phyloP scores from a whole-genome alignment of 371 early-diverging fungal genomes.

The Thermomucor indicae-seudaticae region DNA sequence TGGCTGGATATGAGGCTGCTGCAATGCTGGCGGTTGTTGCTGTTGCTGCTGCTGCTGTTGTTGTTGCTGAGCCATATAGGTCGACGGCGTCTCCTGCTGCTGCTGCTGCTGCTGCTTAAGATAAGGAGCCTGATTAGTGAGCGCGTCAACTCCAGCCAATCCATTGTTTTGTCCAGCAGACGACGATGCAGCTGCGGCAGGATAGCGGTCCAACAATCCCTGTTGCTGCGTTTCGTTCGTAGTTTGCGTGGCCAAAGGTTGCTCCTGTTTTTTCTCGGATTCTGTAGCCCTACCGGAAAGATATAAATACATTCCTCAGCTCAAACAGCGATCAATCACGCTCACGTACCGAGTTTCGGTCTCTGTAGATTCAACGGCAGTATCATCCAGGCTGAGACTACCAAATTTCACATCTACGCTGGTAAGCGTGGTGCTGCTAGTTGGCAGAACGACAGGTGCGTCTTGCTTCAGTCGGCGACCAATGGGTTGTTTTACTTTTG shows the following conservation, averaged over 20 bases:
- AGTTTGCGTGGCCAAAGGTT: background rate
- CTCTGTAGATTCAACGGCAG: background rate
- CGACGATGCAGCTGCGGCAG: background rate
- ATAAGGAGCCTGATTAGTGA: background rate
- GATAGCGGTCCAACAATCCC: slow-evolving; percentile 1
- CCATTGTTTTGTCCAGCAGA: background rate
- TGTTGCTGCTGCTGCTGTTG: slow-evolving; percentile 9
- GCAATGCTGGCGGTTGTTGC: slow-evolving; percentile 5
- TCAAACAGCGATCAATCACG: no score
- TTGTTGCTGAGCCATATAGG: background rate
- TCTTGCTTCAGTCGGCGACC: slow-evolving; percentile 67
- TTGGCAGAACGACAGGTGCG: slow-evolving; percentile 79
- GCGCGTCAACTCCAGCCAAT: background rate
- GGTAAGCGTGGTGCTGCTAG: slow-evolving; percentile 37
- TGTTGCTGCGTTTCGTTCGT: background rate
- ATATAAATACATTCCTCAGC: background rate
- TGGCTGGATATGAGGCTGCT: no score
- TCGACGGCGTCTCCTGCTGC: background rate
- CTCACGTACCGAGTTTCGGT: background rate
- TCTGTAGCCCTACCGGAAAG: background rate
- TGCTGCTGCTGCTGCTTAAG: background rate
- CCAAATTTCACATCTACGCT: slow-evolving; percentile 74
- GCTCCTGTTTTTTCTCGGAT: background rate
- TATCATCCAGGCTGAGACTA: slow-evolving; percentile 51
- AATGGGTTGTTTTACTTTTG: slow-evolving; percentile 2